Evolutionary conservation across 352 stramenopile species (phyloP).

Genomic region (Globisporangium rhizosaccharum): DNA sequence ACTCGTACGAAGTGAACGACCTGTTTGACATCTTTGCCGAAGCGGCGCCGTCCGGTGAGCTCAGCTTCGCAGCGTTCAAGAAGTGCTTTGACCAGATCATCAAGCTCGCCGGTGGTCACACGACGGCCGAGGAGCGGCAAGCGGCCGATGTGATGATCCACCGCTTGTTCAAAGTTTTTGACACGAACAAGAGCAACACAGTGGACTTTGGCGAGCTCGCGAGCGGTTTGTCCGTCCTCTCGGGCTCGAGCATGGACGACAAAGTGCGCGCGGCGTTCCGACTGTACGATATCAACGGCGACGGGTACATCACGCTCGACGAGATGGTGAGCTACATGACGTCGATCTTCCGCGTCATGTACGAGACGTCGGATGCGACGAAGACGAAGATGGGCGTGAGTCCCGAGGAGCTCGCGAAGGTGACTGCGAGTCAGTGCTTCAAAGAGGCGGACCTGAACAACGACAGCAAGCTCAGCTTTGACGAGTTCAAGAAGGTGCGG

Average conservation of each 20-base stretch:
- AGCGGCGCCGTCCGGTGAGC: conserved; percentile 64
- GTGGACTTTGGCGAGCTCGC: conserved; percentile 85
- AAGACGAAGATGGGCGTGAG: conserved; percentile 72
- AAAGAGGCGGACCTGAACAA: conserved; percentile 80
- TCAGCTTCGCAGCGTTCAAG: conserved; percentile 80
- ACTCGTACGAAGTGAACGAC: conserved; percentile 85
- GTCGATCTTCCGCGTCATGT: conserved; percentile 89
- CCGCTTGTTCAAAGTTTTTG: conserved; percentile 80
- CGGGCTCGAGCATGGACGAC: conserved; percentile 81
- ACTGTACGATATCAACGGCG: conserved; percentile 81
- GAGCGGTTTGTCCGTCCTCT: conserved; percentile 79
- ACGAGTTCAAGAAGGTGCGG: conserved; percentile 85
- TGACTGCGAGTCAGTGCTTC: conserved; percentile 82
- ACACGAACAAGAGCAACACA: conserved; percentile 80
- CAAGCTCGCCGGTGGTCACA: conserved; percentile 68
- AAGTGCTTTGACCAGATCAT: conserved; percentile 88
- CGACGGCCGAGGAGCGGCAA: conserved; percentile 56
- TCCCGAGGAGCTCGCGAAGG: conserved; percentile 71
- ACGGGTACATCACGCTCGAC: conserved; percentile 80
- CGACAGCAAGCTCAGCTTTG: conserved; percentile 83
- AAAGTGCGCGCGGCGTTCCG: conserved; percentile 84
- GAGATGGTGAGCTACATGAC: conserved; percentile 89
- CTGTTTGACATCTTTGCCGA: conserved; percentile 87
- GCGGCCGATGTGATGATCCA: conserved; percentile 78
- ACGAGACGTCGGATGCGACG: conserved; percentile 74